Evolutionary conservation across 2,329 filamentous ascomycete genomes (phyloP).

Genomic region (Colletotrichum tropicicola): DNA sequence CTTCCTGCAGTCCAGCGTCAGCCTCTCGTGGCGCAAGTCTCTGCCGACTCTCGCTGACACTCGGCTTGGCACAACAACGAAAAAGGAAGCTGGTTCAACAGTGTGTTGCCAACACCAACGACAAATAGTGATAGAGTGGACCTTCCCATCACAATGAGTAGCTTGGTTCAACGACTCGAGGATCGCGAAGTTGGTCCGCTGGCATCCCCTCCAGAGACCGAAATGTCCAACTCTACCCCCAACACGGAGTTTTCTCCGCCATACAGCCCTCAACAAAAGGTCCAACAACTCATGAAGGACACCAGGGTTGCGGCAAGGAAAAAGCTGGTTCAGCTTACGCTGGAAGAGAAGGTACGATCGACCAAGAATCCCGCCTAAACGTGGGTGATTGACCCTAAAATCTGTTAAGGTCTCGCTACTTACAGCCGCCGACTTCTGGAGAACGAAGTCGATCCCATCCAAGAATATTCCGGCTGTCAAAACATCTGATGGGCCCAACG

Average conservation of each 20-base stretch:
- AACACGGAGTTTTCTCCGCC: conserved; percentile 58
- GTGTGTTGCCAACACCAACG: not conserved
- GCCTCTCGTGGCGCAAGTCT: too few relatives aligned
- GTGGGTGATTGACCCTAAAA: not conserved
- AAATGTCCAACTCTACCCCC: conserved; percentile 53
- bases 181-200: conserved; percentile 42
- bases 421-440: conserved; percentile 75
- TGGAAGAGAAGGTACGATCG: conserved; percentile 65
- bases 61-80: too few relatives aligned
- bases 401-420: conserved; percentile 61
- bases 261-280: conserved; percentile 51
- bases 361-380: not conserved
- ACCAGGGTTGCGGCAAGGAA: conserved; percentile 53
- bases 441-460: conserved; percentile 69
- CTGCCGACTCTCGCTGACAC: not conserved
- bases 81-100: not conserved
- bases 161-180: not conserved
- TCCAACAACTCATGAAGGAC: conserved; percentile 42
- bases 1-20: too few relatives aligned
- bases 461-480: conserved; percentile 73
- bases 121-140: not conserved
- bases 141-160: conserved; percentile 5
- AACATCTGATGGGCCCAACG: conserved; percentile 76
- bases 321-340: conserved; percentile 60
- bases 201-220: conserved; percentile 17